Evolutionary conservation across 345 rosid genomes (phyloP), one percentile per base, ranked within the genome.

Genomic region (Ricinus communis): DNA sequence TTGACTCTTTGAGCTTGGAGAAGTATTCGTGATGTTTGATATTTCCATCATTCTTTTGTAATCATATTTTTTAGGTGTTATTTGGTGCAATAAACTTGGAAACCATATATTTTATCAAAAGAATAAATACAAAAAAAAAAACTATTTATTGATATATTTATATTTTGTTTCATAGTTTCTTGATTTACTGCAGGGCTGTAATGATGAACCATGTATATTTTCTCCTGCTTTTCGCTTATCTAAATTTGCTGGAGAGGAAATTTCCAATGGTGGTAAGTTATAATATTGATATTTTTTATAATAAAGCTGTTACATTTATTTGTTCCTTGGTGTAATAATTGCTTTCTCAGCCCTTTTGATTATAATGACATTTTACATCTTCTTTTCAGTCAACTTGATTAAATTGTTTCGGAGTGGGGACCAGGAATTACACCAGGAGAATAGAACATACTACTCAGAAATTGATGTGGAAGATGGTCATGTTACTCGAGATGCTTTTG

Each of bases 211-310:
- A 3, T 65, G 69, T 47, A 82, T 90, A 60, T 90, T 90, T 83
- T 90, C 93, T 68, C 96, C 96, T 45, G 60, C 81, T 62, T 87
- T 87, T 80, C 88, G 85, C 68, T 56, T 78, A 49, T 53, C 90
- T 33, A 85, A 82, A 75, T 45, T 71, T 66, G 62, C 73, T 27
- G 85, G 77, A 11, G 84, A 65, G 38, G 82, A 79, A 69, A 73
- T 76, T 62, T 53, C 72, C n/a, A 53, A 36, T 77, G 84, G 66
- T 81, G 91, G 95, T 89, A 69, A 36, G 69, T 55, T 50, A 61
- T 49, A 43, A 49, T 57, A 24, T 68, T 64, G 8, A 3, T 21
- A 13, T 43, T 41, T 65, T 47, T 68, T 9, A 64, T 65, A 45
- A 15, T 40, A n/a, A 33, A 33, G 59, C 25, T 31, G 19, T 15